Evolutionary conservation across 2,329 filamentous ascomycete genomes (phyloP), one percentile per base, ranked within the genome.

Genomic region (Setomelanomma holmii): DNA sequence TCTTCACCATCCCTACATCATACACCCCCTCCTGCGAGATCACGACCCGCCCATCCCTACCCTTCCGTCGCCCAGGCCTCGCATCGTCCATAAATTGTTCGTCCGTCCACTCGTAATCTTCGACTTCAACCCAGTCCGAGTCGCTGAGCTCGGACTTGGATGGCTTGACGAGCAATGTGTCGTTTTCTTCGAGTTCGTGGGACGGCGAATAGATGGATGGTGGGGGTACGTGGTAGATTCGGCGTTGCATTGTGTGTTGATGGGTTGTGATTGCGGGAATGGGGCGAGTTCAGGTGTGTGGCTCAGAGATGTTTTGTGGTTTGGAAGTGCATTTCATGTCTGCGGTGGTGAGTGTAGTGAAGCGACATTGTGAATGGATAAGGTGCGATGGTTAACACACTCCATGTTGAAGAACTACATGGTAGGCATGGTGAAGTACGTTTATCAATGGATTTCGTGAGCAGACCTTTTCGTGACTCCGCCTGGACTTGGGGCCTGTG

Each of bases 21-120:
- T 27, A 12, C 6, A 27, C 6, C 24, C 12, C 12, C 24, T 27
- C 24, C 35, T 21, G 12, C 34, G 20, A 36, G 10, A 12, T 23
- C 16, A 14, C 8, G 11, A 16, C 27, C 17, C 21, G 30, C 4
- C 36, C 43, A 10, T 16, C 16, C 5, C 22, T 17, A n/a, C 40
- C 35, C 34, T 45, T 49, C 11, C 45, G 33, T 12, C 51, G 45
- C 12, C 51, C 51, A 2, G 46, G 51, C 12, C 51, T 38, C 5
- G 41, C 27, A 45, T 54, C 51, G 21, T 54, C 51, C 23, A 45
- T 33, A 1, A 54, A 21, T 11, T 49, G 20, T 19, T 54, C 51
- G 23, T 54, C 45, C 17, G 34, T 39, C 41, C 41, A 49, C n/a
- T 45, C 35, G n/a, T 4, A 16, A 11, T 46, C 51, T 5, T 40